These are phyloP conservation scores for Chlamydomonas sp. DNA, from an alignment of 139 green algal species.

Conservation along the genomic window DNA sequence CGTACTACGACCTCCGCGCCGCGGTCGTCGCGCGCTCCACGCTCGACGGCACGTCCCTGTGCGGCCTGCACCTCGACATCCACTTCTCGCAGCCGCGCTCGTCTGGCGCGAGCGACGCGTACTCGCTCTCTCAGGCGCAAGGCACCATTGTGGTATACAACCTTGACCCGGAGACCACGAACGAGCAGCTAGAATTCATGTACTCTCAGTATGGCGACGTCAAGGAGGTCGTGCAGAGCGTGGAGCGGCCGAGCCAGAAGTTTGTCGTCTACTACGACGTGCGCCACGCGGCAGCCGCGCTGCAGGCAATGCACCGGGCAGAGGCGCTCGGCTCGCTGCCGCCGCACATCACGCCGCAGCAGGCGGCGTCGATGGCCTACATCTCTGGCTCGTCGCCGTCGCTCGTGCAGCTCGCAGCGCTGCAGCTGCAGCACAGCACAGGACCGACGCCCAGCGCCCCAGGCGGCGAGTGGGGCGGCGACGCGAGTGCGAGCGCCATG, in stretches of 20 bases:
- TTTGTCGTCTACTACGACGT: slow-evolving; percentile 88
- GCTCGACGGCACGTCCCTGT: slow-evolving; percentile 47
- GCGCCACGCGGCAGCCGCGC: slow-evolving; percentile 46
- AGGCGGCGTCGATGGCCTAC: slow-evolving; percentile 14
- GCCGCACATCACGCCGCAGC: slow-evolving; percentile 31
- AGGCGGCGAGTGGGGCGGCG: background rate
- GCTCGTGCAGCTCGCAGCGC: slow-evolving; percentile 12
- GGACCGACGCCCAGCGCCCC: slow-evolving; percentile 4
- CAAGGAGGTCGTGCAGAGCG: slow-evolving; percentile 48
- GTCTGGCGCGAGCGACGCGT: slow-evolving; percentile 12
- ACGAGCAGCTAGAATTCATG: slow-evolving; percentile 64
- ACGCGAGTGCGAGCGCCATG: background rate
- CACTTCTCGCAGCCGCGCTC: slow-evolving; percentile 48
- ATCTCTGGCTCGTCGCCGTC: slow-evolving; percentile 1
- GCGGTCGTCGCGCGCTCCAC: slow-evolving; percentile 59
- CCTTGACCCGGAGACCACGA: slow-evolving; percentile 53
- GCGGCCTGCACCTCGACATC: slow-evolving; percentile 49
- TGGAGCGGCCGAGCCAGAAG: slow-evolving; percentile 56
- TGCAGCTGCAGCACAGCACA: slow-evolving; percentile 15
- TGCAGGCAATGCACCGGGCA: slow-evolving; percentile 52
- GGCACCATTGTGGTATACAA: slow-evolving; percentile 79
- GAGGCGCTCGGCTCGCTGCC: slow-evolving; percentile 41
- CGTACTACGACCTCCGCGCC: slow-evolving; percentile 82
- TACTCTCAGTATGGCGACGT: slow-evolving; percentile 84
- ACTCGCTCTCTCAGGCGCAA: slow-evolving; percentile 67